phyloP scores from a whole-genome alignment of 2,329 filamentous ascomycete genomes.

The Colletotrichum costaricense region DNA sequence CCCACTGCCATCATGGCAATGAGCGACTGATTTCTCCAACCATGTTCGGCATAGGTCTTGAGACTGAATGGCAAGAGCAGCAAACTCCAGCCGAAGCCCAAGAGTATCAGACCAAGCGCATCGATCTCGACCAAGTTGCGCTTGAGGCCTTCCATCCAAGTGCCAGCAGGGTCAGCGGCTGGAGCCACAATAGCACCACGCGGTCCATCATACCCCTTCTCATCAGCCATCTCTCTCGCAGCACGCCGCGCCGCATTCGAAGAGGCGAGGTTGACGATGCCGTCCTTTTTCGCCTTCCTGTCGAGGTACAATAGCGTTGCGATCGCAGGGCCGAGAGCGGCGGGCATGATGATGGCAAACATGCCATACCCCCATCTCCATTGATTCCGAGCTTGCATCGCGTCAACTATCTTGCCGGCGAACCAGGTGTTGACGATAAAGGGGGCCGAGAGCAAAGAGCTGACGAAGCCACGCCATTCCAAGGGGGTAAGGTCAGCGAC shows the following conservation, averaged over 20 bases:
- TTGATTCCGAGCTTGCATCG: constrained; percentile 47
- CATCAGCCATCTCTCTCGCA: constrained; percentile 35
- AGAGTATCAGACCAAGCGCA: constrained; percentile 54
- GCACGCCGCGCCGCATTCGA: constrained; percentile 41
- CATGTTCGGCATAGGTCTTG: constrained; percentile 45
- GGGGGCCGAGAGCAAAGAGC: constrained; percentile 63
- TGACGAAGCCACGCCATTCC: constrained; percentile 62
- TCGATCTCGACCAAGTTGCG: constrained; percentile 47
- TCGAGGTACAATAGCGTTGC: constrained; percentile 61
- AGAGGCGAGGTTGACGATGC: constrained; percentile 41
- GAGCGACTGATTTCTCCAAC: constrained; percentile 59
- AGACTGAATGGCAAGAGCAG: constrained; percentile 64
- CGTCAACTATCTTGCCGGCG: constrained; percentile 64
- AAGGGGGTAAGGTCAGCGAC: constrained; percentile 69
- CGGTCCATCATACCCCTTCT: constrained; percentile 34
- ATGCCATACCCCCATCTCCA: constrained; percentile 62
- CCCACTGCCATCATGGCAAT: constrained; percentile 57
- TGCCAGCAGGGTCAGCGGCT: not conserved
- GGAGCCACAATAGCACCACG: constrained; percentile 37
- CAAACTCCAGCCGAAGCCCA: constrained; percentile 60
- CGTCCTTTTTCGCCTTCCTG: constrained; percentile 57
- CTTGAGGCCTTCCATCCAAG: constrained; percentile 18
- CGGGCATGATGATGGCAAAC: constrained; percentile 65
- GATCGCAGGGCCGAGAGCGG: constrained; percentile 61
- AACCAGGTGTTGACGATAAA: constrained; percentile 76